Evolutionary conservation across 2,329 filamentous ascomycete genomes (phyloP), one percentile per base, ranked within the genome.

Genomic region (Nemania serpens): DNA sequence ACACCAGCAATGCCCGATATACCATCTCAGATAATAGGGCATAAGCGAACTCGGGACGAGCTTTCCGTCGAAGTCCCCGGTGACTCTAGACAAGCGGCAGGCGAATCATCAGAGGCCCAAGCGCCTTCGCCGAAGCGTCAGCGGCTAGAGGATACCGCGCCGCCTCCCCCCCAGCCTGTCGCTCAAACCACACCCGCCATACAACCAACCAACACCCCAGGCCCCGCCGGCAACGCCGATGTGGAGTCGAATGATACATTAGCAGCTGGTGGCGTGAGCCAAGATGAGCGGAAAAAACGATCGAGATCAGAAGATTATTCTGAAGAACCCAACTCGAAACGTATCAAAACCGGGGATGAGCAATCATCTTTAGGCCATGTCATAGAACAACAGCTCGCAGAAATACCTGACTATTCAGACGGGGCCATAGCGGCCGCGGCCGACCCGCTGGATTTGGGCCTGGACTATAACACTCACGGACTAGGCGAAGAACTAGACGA

Each of bases 61-160:
- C 17, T 3, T 13, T n/a, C 11, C 17, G 2, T 18, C 0, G 47
- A 59, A 37, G 42, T 3, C 6, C n/a, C 29, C 15, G 13, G 10
- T 20, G 7, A 29, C 25, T 29, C 25, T 29, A 29, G 7, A 3
- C 25, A 29, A 7, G n/a, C 3, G 10, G 5, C 12, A 39, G 6
- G 18, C 11, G 22, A 37, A 10, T 2, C 9, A 3, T 20, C 53
- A 37, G 6, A n/a, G 15, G 50, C 1, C 46, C 12, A 22, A 20
- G 2, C 1, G 18, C 45, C 50, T 12, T 47, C 49, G 11, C 48
- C 17, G 7, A 64, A 64, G 17, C 62, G 55, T 43, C 62, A 20
- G 34, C 52, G 43, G 18, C 5, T 52, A 3, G 47, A 46, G 5
- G 18, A n/a, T 11, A 9, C 6, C 15, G 2, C 41, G 5, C n/a